Base-by-base conservation (phyloP, 108 stramenopile genomes). In the Skeletonema tropicum region DNA sequence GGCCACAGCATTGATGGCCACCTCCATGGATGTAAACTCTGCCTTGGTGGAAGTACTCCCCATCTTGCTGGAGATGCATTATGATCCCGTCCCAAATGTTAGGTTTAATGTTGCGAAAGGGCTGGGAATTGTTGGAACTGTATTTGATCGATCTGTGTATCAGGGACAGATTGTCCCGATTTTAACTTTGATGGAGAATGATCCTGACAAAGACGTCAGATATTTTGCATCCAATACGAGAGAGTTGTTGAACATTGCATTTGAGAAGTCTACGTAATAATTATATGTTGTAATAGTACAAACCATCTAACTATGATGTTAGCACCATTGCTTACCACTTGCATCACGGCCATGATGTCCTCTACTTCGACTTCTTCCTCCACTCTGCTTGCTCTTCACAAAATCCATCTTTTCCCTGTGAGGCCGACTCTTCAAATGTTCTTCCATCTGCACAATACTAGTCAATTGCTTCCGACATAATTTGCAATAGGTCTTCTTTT, bases 71-170 rank as follows among this genome's bases (percentile, higher is more conserved):
- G 86, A 92, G 59, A 95, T 99, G 96, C 93, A 95, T 3, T 85
- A 80, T 6, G 99, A 99, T 70, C 79, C 88, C n/a, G 97, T 97
- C 21, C 92, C 99, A 8, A 99, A 99, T 78, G 96, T 99, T 38
- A 91, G 99, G 29, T 97, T 99, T 74, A 98, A 97, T 79, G 97
- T 97, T 19, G 95, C 97, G 30, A 97, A 97, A 79, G 93, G 88
- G 9, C 75, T 99, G 52, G 86, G 85, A 49, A 75, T 74, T 17
- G 76, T 99, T 21, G 92, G 90, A 13, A 84, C 92, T 12, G 68
- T 83, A 29, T 92, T 88, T 77, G 87, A 84, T 9, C 64, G 61
- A n/a, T 69, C 66, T 12, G 85, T 89, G 7, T 90, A 81, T 58
- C 84, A 90, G 42, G 77, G 82, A 21, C 90, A 93, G 75, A 89